phyloP scores from a whole-genome alignment of 1,139 yeast species.

The Suhomyces atakaporum region DNA sequence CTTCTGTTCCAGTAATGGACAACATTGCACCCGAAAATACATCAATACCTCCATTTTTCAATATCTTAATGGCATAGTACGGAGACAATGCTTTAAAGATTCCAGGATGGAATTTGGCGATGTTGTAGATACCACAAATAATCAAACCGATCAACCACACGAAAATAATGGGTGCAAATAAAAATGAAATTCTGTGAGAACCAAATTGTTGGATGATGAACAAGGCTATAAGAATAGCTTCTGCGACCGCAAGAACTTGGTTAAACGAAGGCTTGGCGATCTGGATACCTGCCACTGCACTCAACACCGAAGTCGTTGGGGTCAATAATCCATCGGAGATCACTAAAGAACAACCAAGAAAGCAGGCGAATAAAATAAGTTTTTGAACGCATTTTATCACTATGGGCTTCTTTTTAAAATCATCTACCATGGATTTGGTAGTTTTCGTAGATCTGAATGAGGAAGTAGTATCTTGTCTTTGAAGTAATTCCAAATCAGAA shows the following conservation, averaged over 20 bases:
- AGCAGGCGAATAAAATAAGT: conserved; percentile 43
- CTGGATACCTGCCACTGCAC: conserved; percentile 52
- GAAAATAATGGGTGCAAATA: conserved; percentile 56
- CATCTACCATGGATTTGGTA: conserved; percentile 16
- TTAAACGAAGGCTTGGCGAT: conserved; percentile 46
- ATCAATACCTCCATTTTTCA: conserved; percentile 43
- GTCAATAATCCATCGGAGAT: conserved; percentile 62
- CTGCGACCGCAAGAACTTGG: conserved; percentile 50
- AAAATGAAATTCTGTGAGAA: conserved; percentile 38
- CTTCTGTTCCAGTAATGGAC: conserved; percentile 61
- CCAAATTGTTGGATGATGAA: conserved; percentile 52
- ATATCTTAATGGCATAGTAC: conserved; percentile 46
- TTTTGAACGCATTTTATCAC: conserved; percentile 31
- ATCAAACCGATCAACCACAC: conserved; percentile 52
- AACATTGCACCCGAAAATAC: conserved; percentile 54
- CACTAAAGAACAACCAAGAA: conserved; percentile 57
- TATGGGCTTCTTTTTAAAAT: conserved; percentile 25
- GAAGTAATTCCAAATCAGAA: conserved; percentile 38
- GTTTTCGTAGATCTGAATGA: conserved; percentile 17
- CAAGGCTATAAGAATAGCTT: conserved; percentile 45
- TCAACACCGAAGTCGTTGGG: conserved; percentile 61
- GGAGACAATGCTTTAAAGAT: conserved; percentile 55
- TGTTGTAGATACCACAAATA: conserved; percentile 49
- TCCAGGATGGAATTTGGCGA: conserved; percentile 41
- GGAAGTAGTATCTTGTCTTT: conserved; percentile 43